Conservation (phyloP, 208 protist genomes). For the Leishmania mexicana region DNA sequence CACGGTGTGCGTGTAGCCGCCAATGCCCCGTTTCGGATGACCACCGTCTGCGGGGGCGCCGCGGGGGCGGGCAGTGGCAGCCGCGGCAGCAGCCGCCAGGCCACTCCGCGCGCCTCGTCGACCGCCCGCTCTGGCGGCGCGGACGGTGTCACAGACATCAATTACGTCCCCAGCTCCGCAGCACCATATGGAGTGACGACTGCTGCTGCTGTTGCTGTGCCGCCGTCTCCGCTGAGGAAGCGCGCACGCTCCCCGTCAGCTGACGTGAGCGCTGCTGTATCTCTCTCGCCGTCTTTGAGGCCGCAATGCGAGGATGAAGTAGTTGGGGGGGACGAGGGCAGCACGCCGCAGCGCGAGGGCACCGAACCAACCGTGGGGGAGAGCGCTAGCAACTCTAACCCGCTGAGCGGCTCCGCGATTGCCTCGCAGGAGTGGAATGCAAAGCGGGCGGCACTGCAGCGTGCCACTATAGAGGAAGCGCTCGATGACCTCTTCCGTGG, state of each 20-base stretch:
- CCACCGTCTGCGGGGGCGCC: constrained; percentile 1
- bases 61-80: constrained; percentile 11
- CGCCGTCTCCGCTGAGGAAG: constrained; percentile 10
- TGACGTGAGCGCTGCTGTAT: constrained; percentile 7
- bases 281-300: constrained; percentile 16
- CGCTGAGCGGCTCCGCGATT: neutral
- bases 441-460: constrained; percentile 12
- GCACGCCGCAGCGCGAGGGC: constrained; percentile 2
- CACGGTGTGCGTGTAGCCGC: constrained; percentile 40
- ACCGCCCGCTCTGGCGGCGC: neutral
- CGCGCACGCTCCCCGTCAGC: constrained; percentile 9
- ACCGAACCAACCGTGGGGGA: constrained; percentile 22
- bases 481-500: constrained; percentile 42
- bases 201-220: neutral
- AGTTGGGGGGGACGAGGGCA: neutral
- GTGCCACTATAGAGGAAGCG: constrained; percentile 26
- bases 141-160: neutral
- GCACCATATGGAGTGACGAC: neutral
- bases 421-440: neutral
- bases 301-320: neutral
- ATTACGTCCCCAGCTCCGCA: too few species aligned
- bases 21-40: constrained; percentile 57
- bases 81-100: constrained; percentile 13
- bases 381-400: neutral
- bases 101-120: constrained; percentile 25